Evolutionary conservation across 768 basidiomycete species (phyloP).

Genomic region (Mycena olivaceomarginata): DNA sequence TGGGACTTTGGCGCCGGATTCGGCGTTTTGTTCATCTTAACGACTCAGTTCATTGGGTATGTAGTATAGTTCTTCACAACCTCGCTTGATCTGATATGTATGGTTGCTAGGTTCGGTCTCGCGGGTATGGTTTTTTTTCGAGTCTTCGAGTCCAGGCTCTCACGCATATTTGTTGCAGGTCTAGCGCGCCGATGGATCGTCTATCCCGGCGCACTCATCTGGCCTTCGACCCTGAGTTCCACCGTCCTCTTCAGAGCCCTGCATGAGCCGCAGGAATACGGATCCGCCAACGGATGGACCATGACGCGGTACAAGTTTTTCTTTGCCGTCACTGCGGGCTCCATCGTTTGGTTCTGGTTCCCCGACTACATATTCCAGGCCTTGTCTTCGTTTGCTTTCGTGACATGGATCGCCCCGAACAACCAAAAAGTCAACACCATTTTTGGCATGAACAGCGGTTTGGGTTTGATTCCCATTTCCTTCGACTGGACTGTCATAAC

Average conservation of each 20-base stretch:
- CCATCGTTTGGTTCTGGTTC: constrained; percentile 34
- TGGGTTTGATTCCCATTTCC: constrained; percentile 17
- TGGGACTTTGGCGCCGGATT: constrained; percentile 23
- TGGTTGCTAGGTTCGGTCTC: constrained; percentile 5
- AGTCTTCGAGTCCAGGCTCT: neutral
- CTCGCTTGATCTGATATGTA: neutral
- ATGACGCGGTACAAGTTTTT: constrained; percentile 29
- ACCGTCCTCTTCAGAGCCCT: constrained; percentile 29
- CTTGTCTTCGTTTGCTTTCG: constrained; percentile 27
- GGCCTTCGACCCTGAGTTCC: constrained; percentile 23
- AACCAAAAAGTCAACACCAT: constrained; percentile 25
- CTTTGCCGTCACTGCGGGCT: constrained; percentile 14
- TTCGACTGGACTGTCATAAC: constrained; percentile 26
- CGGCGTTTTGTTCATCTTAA: constrained; percentile 24
- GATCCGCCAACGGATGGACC: constrained; percentile 29
- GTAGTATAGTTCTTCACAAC: neutral
- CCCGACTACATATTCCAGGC: constrained; percentile 35
- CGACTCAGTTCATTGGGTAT: constrained; percentile 32
- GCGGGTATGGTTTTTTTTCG: neutral
- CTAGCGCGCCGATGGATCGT: constrained; percentile 32
- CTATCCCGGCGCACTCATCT: constrained; percentile 29
- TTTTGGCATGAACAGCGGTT: constrained; percentile 29
- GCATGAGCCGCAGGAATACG: constrained; percentile 29
- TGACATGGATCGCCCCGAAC: constrained; percentile 22
- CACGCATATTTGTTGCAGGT: neutral